Evolutionary conservation across 73 alveolate species (phyloP).

Genomic region (Paramecium sonneborni): DNA sequence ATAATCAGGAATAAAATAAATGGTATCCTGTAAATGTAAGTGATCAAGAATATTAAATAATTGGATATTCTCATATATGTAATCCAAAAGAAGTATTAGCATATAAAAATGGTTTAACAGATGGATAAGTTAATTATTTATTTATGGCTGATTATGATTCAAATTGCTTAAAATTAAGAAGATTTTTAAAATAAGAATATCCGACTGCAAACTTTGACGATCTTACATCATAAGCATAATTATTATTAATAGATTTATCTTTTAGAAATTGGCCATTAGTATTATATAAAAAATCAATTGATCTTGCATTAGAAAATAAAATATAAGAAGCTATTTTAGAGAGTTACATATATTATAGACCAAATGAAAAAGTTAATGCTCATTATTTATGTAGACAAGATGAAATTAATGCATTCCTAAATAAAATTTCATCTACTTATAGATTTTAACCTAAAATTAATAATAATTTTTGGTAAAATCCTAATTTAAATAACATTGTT

Average conservation of each 20-base stretch:
- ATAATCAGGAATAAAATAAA: neutral
- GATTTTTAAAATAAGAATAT: neutral
- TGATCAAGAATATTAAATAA: neutral
- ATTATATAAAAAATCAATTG: neutral
- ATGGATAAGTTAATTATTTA: neutral
- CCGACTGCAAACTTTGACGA: neutral
- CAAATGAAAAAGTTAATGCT: neutral
- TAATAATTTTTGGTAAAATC: neutral
- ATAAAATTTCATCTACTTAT: neutral
- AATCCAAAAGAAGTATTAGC: neutral
- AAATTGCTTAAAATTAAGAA: neutral
- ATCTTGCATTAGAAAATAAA: neutral
- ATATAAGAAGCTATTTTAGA: neutral
- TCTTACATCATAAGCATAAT: neutral
- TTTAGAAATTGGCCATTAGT: neutral
- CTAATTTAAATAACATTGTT: neutral
- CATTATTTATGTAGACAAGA: neutral
- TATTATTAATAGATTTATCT: neutral
- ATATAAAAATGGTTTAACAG: neutral
- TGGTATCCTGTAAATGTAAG: neutral
- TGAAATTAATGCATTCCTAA: neutral
- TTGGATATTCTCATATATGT: slow-evolving; percentile 4
- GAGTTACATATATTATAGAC: neutral
- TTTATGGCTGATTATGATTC: neutral
- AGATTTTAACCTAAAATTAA: neutral